Evolutionary conservation across 208 protist species (phyloP).

Genomic region (Wallacemonas sp.): DNA sequence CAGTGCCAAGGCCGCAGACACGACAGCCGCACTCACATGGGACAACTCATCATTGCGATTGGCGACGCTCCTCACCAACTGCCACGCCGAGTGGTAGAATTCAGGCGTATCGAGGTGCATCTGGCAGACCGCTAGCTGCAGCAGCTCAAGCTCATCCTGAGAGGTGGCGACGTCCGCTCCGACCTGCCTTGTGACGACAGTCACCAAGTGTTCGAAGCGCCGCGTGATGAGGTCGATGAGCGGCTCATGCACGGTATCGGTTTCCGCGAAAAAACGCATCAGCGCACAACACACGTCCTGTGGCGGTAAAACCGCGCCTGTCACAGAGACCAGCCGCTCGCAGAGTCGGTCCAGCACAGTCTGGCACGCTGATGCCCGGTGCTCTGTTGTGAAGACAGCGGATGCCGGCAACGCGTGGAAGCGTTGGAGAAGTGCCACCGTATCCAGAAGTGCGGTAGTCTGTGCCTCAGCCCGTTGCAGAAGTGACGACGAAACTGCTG

Average conservation of each 20-base stretch:
- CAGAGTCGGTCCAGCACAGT: not conserved
- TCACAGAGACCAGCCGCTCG: not conserved
- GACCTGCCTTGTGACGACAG: not conserved
- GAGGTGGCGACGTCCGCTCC: not conserved
- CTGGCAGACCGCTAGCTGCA: conserved; percentile 29
- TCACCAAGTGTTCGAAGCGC: conserved; percentile 1
- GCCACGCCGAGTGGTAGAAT: conserved; percentile 21
- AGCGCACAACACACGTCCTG: conserved; percentile 4
- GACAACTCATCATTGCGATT: no score
- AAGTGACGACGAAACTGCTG: conserved; percentile 5
- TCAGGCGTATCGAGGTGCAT: conserved; percentile 37
- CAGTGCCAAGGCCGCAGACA: conserved; percentile 14
- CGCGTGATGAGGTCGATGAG: conserved; percentile 45
- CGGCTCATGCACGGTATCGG: conserved; percentile 29
- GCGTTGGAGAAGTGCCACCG: conserved; percentile 4
- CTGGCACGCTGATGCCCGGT: not conserved
- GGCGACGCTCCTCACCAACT: conserved; percentile 23
- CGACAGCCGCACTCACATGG: no score
- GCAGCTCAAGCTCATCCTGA: conserved; percentile 2
- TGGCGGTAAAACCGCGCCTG: no score
- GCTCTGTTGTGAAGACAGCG: not conserved
- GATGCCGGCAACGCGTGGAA: not conserved
- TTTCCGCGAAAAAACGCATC: conserved; percentile 10
- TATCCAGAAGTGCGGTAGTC: conserved; percentile 15
- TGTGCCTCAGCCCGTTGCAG: conserved; percentile 13